phyloP scores from a whole-genome alignment of 2,329 filamentous ascomycete genomes.

The Fusarium coicis region DNA sequence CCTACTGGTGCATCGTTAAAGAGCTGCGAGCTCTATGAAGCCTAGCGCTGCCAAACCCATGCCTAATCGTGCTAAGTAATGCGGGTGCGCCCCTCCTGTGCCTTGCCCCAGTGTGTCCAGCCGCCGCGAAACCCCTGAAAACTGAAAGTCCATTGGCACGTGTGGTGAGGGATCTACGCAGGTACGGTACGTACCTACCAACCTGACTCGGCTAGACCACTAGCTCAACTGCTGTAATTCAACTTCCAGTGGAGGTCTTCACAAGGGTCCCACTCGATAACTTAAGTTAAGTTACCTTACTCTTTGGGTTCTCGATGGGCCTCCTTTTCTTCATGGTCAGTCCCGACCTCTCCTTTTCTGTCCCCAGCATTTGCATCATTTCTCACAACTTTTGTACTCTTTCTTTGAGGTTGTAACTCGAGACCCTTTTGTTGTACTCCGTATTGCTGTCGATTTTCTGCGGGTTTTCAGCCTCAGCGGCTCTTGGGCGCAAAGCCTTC shows the following conservation, averaged over 20 bases:
- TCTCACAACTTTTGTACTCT: slow-evolving; percentile 5
- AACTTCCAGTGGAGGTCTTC: slow-evolving; percentile 34
- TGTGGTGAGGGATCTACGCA: slow-evolving; percentile 17
- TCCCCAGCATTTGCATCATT: slow-evolving; percentile 12
- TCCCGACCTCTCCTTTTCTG: slow-evolving; percentile 39
- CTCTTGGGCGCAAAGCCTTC: slow-evolving; percentile 25
- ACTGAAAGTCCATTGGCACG: not conserved
- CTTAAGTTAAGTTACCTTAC: slow-evolving; percentile 10
- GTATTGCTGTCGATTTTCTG: slow-evolving; percentile 17
- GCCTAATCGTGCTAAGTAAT: slow-evolving; percentile 9
- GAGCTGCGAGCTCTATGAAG: slow-evolving; percentile 1
- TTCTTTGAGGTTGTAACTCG: not conserved
- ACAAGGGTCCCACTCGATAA: slow-evolving; percentile 33
- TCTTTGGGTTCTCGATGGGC: slow-evolving; percentile 34
- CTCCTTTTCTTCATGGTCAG: slow-evolving; percentile 41
- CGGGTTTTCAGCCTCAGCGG: slow-evolving; percentile 5
- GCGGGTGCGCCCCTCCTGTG: slow-evolving; percentile 27
- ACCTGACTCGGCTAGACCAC: slow-evolving; percentile 21
- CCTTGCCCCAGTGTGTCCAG: slow-evolving; percentile 23
- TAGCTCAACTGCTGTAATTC: slow-evolving; percentile 30
- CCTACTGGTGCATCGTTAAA: slow-evolving; percentile 20
- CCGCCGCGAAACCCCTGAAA: slow-evolving; percentile 21
- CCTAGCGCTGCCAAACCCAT: slow-evolving; percentile 26
- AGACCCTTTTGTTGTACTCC: slow-evolving; percentile 3
- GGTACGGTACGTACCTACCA: slow-evolving; percentile 18